Conservation (phyloP, 2,329 filamentous ascomycete species). For the Ophiostoma sp. region DNA sequence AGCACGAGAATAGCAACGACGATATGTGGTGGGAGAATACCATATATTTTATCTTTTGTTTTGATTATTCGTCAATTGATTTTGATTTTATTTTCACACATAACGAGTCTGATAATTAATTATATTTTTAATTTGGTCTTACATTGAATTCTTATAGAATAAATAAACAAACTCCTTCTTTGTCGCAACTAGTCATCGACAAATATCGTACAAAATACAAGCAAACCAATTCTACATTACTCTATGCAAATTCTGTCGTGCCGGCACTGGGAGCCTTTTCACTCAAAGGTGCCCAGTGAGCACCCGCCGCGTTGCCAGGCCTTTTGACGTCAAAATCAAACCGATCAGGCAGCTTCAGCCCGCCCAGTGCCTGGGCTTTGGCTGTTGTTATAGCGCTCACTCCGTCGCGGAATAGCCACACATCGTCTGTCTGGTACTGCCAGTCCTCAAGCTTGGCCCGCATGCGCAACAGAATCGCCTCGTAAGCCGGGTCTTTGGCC, state of each 20-base stretch:
- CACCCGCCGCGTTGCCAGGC: constrained; percentile 22
- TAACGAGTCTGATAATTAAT: too few relatives aligned
- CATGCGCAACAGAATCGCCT: constrained; percentile 33
- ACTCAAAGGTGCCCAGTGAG: background rate
- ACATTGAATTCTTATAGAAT: too few relatives aligned
- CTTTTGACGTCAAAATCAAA: constrained; percentile 26
- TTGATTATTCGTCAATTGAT: background rate
- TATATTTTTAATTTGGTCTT: too few relatives aligned
- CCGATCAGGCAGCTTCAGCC: constrained; percentile 19
- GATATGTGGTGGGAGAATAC: background rate
- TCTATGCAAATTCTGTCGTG: background rate
- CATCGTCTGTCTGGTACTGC: constrained; percentile 31
- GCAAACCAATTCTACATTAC: too few relatives aligned
- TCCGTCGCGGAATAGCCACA: constrained; percentile 32
- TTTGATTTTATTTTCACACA: background rate
- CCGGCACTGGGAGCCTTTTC: background rate
- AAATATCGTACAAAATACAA: too few relatives aligned
- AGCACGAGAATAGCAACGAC: background rate
- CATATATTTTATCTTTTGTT: background rate
- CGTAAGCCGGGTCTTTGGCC: constrained; percentile 32
- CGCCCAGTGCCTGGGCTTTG: background rate
- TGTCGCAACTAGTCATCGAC: too few relatives aligned
- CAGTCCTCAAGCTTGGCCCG: constrained; percentile 31
- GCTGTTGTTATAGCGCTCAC: constrained; percentile 24
- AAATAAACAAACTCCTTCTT: background rate